A percentile compares a stretch with the other conserved stretches of the same genome.
Conservation (phyloP, 139 green algal species). For the Volvox africanus region DNA sequence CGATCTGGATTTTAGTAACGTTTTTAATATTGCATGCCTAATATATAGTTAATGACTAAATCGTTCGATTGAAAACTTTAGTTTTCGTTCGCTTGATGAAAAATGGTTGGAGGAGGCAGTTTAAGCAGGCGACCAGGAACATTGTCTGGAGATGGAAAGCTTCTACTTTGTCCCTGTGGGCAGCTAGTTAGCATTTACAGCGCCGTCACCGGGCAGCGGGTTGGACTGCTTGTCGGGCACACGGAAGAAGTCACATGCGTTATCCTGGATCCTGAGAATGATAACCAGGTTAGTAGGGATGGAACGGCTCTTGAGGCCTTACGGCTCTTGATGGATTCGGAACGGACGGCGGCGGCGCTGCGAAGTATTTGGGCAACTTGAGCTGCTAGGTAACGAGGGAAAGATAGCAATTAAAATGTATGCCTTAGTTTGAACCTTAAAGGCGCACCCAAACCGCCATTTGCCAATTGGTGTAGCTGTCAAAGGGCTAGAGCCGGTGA, state of each 20-base stretch:
- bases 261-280: conserved; percentile 50
- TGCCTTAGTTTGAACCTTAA: too few relatives aligned
- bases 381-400: too few relatives aligned
- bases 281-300: conserved; percentile 40
- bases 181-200: conserved; percentile 63
- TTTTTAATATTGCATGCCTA: too few relatives aligned
- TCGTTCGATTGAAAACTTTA: too few relatives aligned
- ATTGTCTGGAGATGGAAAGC: conserved; percentile 62
- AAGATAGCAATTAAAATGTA: too few relatives aligned
- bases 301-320: background rate
- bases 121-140: conserved; percentile 7
- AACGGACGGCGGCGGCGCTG: conserved; percentile 26
- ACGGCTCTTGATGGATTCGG: background rate
- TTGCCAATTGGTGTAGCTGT: too few relatives aligned
- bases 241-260: conserved; percentile 65
- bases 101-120: conserved; percentile 41
- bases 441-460: too few relatives aligned
- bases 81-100: background rate
- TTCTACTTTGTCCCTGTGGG: conserved; percentile 57
- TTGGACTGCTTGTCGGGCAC: conserved; percentile 61
- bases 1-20: too few relatives aligned
- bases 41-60: too few relatives aligned
- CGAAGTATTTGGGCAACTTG: background rate
- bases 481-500: too few relatives aligned
- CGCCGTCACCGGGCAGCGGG: conserved; percentile 56